Evolutionary conservation across 1,284 basidiomycete genomes (phyloP).

Genomic region (Xerocomus amazonicus): DNA sequence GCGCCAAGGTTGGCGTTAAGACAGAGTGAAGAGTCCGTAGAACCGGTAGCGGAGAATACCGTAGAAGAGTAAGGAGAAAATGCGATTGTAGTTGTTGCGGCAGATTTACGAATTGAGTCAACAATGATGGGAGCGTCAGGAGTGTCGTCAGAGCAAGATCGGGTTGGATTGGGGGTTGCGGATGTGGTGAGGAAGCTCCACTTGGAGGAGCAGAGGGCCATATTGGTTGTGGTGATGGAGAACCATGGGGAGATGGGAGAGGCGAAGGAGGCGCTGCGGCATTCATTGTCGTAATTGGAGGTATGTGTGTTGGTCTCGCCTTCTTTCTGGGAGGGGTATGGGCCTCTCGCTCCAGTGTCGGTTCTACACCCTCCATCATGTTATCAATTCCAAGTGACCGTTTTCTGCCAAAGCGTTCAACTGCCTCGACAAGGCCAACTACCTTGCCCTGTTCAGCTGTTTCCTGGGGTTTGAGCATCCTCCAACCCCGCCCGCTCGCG

Average conservation of each 20-base stretch:
- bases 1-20: constrained; percentile 77
- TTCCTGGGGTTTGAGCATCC: constrained; percentile 65
- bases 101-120: constrained; percentile 69
- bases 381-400: constrained; percentile 64
- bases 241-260: constrained; percentile 76
- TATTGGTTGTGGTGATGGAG: constrained; percentile 66
- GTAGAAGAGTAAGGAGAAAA: constrained; percentile 77
- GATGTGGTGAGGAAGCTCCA: constrained; percentile 64
- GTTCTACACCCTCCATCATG: constrained; percentile 76
- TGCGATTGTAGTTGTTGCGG: constrained; percentile 79
- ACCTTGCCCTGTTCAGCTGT: constrained; percentile 45
- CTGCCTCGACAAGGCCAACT: constrained; percentile 68
- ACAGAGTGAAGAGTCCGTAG: constrained; percentile 80
- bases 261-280: constrained; percentile 77
- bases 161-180: constrained; percentile 69
- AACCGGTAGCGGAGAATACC: constrained; percentile 80
- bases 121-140: constrained; percentile 71
- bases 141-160: constrained; percentile 75
- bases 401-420: constrained; percentile 78
- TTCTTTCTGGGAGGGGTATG: constrained; percentile 72
- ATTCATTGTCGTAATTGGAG: constrained; percentile 57
- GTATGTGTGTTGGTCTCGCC: constrained; percentile 55
- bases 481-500: constrained; percentile 68
- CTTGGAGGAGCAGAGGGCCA: constrained; percentile 77
- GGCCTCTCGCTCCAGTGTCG: constrained; percentile 44